These are phyloP conservation scores for Colletotrichum sp. DNA, from an alignment of 2,329 filamentous ascomycete species.

Conservation along the genomic window DNA sequence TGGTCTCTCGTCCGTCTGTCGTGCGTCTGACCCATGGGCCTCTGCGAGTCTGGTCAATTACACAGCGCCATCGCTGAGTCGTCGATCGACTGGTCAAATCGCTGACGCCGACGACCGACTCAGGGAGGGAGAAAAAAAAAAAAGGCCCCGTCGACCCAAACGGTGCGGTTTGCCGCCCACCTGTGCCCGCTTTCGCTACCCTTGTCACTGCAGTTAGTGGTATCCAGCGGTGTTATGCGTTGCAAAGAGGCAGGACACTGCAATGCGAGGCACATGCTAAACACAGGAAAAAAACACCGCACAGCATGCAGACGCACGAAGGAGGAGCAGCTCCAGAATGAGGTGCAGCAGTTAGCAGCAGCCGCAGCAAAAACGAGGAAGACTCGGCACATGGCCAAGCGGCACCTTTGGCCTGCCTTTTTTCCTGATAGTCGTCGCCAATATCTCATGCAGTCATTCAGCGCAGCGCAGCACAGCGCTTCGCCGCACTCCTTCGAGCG, in stretches of 20 bases:
- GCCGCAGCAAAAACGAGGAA: background rate
- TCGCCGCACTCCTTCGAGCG: background rate
- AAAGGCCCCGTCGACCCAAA: background rate
- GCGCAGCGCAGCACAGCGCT: background rate
- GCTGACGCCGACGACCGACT: constrained; percentile 4
- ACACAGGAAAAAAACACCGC: background rate
- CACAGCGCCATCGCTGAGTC: background rate
- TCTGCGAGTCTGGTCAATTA: background rate
- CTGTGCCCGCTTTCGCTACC: background rate
- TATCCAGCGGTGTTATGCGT: background rate
- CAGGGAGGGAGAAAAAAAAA: background rate
- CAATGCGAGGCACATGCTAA: background rate
- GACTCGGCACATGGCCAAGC: background rate
- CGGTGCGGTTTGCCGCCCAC: background rate
- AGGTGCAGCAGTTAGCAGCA: background rate
- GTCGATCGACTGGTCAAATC: constrained; percentile 5
- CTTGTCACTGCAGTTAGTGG: background rate
- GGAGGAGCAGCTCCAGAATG: background rate
- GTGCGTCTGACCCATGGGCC: background rate
- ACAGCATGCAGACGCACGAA: background rate
- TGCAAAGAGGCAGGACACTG: background rate
- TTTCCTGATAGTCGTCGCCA: background rate
- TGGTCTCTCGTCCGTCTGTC: background rate
- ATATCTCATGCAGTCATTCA: background rate
- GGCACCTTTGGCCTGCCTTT: background rate